Base-by-base conservation (phyloP, 306 rosid species). In the Malus fusca region DNA sequence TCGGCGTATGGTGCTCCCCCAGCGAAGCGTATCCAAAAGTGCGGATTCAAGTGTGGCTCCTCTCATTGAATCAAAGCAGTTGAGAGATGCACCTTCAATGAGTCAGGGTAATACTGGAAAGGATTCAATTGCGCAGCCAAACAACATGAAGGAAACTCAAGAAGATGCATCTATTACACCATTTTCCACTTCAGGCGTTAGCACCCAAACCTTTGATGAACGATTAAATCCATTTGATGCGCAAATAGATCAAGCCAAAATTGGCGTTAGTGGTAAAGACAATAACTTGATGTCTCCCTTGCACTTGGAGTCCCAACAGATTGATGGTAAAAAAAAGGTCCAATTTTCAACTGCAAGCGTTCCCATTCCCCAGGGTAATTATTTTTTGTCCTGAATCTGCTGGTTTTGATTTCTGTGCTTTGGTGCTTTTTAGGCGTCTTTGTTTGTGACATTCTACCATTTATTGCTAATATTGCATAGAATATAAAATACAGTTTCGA, bases 1-100 rank as follows among this genome's bases (percentile, higher is more conserved):
- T n/a, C 84, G 84, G 74, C 90, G 98, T 22, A 64, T 78, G 69
- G 23, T 93, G 43, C 85, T 80, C 77, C 87, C 88, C 26, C 89
- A 88, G 75, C 51, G 78, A 21, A 79, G 66, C 25, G 80, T 71
- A 13, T 71, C 81, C 4, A 84, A 76, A 77, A 82, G 60, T 70
- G 76, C 79, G 6, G 62, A 65, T 18, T 78, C 82, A n/a, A 82
- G 53, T 44, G 66, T 44, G 17, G 82, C 74, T 67, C 64, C 78
- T 59, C 18, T 64, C 21, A 74, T 28, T 10, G 87, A 69, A 44
- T 10, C 33, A 35, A 76, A 74, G 66, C 77, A 65, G 37, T 75
- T 84, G 67, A 71, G 62, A 75, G 85, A 69, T 37, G 76, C 66
- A 23, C 70, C 77, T 73, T 78, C 82, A 8, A 53, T 37, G 55